Base-by-base conservation (phyloP, 345 rosid species). In the Syzygium oleosum region DNA sequence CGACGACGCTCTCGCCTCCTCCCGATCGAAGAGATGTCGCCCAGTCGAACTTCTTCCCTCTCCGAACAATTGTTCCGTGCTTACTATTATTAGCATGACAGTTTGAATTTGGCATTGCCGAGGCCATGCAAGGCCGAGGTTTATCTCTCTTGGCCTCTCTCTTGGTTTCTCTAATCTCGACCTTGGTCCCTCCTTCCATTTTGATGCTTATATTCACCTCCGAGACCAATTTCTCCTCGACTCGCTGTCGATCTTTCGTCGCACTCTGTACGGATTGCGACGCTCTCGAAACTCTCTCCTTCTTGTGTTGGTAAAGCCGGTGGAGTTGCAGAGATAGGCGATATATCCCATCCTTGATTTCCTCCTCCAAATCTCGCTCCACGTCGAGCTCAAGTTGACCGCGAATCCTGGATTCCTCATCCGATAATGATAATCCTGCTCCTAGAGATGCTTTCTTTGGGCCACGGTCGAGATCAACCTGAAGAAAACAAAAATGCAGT, bases 321-420 rank as follows among this genome's bases (percentile, higher is more conserved):
- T 93, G 96, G 65, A 97, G 91, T 88, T 94, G 94, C 13, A 96
- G 88, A 54, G 98, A 95, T 5, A 95, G 94, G 84, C 89, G 92
- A 89, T 92, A 94, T 12, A 96, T 96, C 78, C 93, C 96, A 58
- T 92, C 98, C 85, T 96, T 97, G 78, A 97, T 93, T 86, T 95
- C 98, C 56, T 93, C 94, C 92, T 97, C 99, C 91, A 97, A 90
- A 86, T 92, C 91, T 84, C 88, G 93, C 85, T 97, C 98, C 11
- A 94, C 93, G 13, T 96, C 97, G 86, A 51, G 88, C 86, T 96
- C 98, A 7, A 96, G 96, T 93, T 97, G 96, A 2, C 90, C 90
- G 3, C 95, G 91, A n/a, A 96, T 93, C 91, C 91, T 93, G 88
- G 87, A 65, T 89, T 96, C 98, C 89, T 95, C 93, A 79, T 88